phyloP scores from a whole-genome alignment of 805 yeast genomes.

The Wickerhamomyces mucosus region DNA sequence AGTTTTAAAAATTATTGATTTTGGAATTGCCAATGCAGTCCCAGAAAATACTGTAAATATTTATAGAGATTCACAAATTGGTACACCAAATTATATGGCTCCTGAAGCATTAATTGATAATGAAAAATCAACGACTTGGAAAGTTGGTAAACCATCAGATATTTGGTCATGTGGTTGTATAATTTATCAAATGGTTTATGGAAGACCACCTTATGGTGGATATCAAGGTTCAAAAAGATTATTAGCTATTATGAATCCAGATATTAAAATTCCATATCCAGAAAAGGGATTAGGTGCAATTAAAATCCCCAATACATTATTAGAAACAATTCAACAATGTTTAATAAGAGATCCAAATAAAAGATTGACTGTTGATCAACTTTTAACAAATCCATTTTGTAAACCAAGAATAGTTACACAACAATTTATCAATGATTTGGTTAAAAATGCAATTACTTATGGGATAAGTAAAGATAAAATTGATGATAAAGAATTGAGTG shows the following conservation, averaged over 20 bases:
- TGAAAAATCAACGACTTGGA: constrained; percentile 36
- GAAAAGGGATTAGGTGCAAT: constrained; percentile 49
- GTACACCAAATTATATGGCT: constrained; percentile 97
- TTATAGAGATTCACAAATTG: constrained; percentile 83
- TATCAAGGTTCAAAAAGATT: constrained; percentile 70
- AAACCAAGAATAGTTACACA: constrained; percentile 67
- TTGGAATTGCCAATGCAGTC: constrained; percentile 92
- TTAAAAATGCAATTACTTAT: constrained; percentile 66
- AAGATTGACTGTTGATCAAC: constrained; percentile 55
- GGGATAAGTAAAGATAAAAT: constrained; percentile 44
- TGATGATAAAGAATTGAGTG: constrained; percentile 34
- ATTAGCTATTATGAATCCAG: constrained; percentile 80
- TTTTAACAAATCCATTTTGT: constrained; percentile 56
- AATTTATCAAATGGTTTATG: constrained; percentile 90
- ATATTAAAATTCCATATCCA: constrained; percentile 60
- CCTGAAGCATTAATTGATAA: constrained; percentile 84
- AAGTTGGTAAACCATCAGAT: constrained; percentile 91
- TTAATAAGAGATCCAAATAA: constrained; percentile 58
- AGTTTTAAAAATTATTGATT: constrained; percentile 78
- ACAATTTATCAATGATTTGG: constrained; percentile 56
- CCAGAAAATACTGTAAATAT: constrained; percentile 88
- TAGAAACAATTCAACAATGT: constrained; percentile 67
- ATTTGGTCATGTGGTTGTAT: constrained; percentile 98
- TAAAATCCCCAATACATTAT: constrained; percentile 56
- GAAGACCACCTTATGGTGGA: constrained; percentile 80